Evolutionary conservation across 2,329 filamentous ascomycete species (phyloP).

Genomic region (Clonostachys chloroleuca): DNA sequence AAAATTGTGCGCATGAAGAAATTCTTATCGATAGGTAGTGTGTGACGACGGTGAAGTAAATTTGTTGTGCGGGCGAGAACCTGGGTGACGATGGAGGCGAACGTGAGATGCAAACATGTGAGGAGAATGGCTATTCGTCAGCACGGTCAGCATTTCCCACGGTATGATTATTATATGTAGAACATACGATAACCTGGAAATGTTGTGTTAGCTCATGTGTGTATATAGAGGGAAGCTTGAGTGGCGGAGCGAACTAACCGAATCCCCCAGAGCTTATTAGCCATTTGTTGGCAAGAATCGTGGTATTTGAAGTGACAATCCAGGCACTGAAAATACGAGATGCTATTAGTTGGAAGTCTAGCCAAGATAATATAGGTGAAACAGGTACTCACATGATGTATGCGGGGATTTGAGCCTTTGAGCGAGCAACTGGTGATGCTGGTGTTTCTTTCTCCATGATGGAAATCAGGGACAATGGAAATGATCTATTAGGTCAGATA

Average conservation of each 20-base stretch:
- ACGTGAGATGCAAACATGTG: constrained; percentile 64
- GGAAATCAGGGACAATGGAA: no score
- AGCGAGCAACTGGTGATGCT: no score
- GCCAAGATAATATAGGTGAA: no score
- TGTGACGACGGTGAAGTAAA: constrained; percentile 58
- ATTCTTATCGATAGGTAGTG: constrained; percentile 54
- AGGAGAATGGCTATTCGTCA: constrained; percentile 44
- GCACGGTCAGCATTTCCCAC: neutral
- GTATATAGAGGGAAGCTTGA: constrained; percentile 12
- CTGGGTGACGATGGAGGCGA: constrained; percentile 63
- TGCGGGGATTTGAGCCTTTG: no score
- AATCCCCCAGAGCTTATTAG: constrained; percentile 73
- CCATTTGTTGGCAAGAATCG: constrained; percentile 93
- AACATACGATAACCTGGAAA: constrained; percentile 25
- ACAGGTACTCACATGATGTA: no score
- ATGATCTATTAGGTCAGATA: no score
- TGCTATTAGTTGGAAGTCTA: no score
- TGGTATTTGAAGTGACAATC: constrained; percentile 80
- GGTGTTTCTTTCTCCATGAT: no score
- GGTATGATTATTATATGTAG: neutral
- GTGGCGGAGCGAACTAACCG: constrained; percentile 44
- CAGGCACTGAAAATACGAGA: constrained; percentile 46
- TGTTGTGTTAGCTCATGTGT: neutral
- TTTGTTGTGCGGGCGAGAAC: constrained; percentile 59
- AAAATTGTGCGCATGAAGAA: constrained; percentile 60